Evolutionary conservation across 208 protist genomes (phyloP).

Genomic region (Leishmania braziliensis): DNA sequence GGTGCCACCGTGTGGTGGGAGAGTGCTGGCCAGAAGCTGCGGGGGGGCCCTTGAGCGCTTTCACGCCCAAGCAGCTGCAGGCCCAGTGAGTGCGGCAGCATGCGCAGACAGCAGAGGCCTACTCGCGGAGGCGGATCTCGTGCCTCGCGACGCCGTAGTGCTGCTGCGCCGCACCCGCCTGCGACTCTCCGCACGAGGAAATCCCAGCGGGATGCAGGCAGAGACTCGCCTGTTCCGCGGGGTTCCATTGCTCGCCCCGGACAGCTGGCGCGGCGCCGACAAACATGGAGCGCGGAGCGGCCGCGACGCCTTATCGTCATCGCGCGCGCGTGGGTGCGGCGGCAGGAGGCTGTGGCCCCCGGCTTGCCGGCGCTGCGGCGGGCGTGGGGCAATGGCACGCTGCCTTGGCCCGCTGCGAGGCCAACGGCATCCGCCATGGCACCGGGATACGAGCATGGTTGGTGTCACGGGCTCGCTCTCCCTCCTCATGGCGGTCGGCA

Average conservation of each 20-base stretch:
- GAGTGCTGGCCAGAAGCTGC: not conserved
- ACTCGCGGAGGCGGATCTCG: not conserved
- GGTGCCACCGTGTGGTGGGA: not conserved
- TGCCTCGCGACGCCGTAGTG: not conserved
- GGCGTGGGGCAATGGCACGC: too few relatives aligned
- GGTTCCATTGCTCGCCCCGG: not conserved
- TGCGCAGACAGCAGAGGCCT: not conserved
- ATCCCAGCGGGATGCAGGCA: not conserved
- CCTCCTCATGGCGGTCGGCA: too few relatives aligned
- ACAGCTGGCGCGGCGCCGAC: too few relatives aligned
- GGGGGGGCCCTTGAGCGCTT: not conserved
- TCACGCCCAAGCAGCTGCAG: not conserved
- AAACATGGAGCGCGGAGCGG: too few relatives aligned
- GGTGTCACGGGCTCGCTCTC: too few relatives aligned
- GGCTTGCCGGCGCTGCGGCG: too few relatives aligned
- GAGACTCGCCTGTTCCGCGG: not conserved
- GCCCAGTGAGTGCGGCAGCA: not conserved
- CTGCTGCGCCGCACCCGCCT: not conserved
- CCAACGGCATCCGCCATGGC: too few relatives aligned
- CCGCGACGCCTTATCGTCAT: too few relatives aligned
- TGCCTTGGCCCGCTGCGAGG: too few relatives aligned
- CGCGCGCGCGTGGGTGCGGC: too few relatives aligned
- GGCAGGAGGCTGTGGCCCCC: too few relatives aligned
- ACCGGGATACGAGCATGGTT: too few relatives aligned
- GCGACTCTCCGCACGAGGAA: not conserved